Conservation (phyloP, 192 early-diverging fungal species). For the Chytriomyces sp. region DNA sequence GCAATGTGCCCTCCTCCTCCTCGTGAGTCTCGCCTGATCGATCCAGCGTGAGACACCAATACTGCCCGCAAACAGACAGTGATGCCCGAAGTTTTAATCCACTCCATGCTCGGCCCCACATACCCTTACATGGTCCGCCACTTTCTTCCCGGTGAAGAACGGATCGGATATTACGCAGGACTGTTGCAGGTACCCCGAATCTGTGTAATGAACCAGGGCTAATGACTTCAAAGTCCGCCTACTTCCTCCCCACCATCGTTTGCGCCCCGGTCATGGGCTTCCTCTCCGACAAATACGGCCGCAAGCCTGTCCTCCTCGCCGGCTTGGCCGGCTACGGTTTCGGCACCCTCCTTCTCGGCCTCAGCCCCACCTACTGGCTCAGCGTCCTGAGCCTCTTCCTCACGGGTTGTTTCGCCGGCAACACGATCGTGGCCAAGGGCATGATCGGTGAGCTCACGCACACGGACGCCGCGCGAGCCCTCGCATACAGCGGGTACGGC, state of each 20-base stretch:
- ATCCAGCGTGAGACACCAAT: not conserved
- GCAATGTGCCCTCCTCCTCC: not conserved
- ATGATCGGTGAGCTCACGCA: constrained; percentile 47
- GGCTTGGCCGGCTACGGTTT: constrained; percentile 41
- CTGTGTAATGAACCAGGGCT: not conserved
- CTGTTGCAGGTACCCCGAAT: constrained; percentile 30
- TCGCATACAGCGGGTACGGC: constrained; percentile 45
- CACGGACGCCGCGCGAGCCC: constrained; percentile 37
- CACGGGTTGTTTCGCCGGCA: constrained; percentile 43
- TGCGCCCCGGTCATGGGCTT: constrained; percentile 44
- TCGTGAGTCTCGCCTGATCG: not conserved
- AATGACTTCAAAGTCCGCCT: constrained; percentile 25
- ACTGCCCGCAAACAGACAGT: not conserved
- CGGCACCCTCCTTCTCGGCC: constrained; percentile 41
- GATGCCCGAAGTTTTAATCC: constrained; percentile 36
- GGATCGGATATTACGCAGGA: constrained; percentile 41
- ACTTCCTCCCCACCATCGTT: constrained; percentile 44
- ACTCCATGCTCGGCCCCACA: constrained; percentile 42
- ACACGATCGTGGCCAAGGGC: constrained; percentile 44
- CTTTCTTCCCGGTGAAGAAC: constrained; percentile 30
- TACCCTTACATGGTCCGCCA: constrained; percentile 48
- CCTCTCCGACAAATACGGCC: constrained; percentile 38
- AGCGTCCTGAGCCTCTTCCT: constrained; percentile 30
- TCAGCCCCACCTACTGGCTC: constrained; percentile 33
- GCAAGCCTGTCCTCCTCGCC: constrained; percentile 38